Evolutionary conservation across 1,284 basidiomycete species (phyloP).

Genomic region (Cutaneotrichosporon cyanovorans): DNA sequence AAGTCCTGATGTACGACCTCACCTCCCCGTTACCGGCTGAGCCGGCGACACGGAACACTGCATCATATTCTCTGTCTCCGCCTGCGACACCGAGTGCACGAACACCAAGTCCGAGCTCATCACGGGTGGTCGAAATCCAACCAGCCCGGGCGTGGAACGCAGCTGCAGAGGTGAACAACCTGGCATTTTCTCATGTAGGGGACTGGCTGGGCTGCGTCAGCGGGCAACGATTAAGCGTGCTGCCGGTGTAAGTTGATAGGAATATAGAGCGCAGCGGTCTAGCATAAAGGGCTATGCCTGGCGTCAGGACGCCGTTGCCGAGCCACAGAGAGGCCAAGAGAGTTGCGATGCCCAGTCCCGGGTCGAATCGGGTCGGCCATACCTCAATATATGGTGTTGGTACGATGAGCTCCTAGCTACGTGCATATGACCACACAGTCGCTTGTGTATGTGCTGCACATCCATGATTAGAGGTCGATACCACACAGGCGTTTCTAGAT

Average conservation of each 20-base stretch:
- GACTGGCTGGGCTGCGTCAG: conserved; percentile 87
- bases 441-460: too few relatives aligned
- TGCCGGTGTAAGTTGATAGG: conserved; percentile 48
- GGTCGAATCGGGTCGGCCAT: too few relatives aligned
- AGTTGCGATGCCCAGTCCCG: too few relatives aligned
- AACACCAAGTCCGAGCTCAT: conserved; percentile 48
- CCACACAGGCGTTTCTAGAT: too few relatives aligned
- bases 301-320: too few relatives aligned
- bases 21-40: conserved; percentile 32
- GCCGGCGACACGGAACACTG: conserved; percentile 4
- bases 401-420: too few relatives aligned
- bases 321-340: too few relatives aligned
- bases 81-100: conserved; percentile 56
- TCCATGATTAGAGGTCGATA: too few relatives aligned
- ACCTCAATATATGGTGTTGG: too few relatives aligned
- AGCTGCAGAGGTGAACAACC: conserved; percentile 68
- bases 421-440: too few relatives aligned
- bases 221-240: conserved; percentile 70
- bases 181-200: conserved; percentile 64
- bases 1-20: conserved; percentile 83
- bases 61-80: conserved; percentile 19
- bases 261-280: too few relatives aligned
- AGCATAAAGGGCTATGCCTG: too few relatives aligned
- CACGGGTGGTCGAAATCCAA: conserved; percentile 51
- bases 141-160: conserved; percentile 78